Evolutionary conservation across 129 eudicot species (phyloP), one percentile per base, ranked within the genome.

Genomic region (Lonicera japonica): DNA sequence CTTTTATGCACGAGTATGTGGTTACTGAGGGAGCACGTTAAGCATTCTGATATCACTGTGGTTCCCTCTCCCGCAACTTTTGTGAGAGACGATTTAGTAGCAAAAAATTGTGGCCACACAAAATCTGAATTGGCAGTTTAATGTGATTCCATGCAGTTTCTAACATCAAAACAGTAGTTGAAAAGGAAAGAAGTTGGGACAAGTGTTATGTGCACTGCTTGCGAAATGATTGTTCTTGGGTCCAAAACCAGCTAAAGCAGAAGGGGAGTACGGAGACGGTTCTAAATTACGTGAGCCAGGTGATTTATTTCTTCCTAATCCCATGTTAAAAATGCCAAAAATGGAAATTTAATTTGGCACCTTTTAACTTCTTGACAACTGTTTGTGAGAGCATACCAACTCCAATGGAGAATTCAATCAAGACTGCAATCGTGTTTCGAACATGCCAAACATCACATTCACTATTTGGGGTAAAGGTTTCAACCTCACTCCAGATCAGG

Each of bases 401-500:
- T 71, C 98, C 98, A 23, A 77, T 77, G 96, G 88, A 71, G 89
- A 92, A 75, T 85, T 70, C 66, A 18, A 73, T 92, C 2, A n/a
- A n/a, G 91, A 84, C 66, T 92, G 98, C 83, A 66, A 76, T 20
- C 43, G 72, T 58, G 45, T 92, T 53, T n/a, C n/a, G n/a, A n/a
- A n/a, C n/a, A n/a, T n/a, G n/a, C n/a, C n/a, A n/a, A n/a, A n/a
- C n/a, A n/a, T 62, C 79, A 67, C 96, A 29, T 85, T 92, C 66
- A 82, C 84, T 54, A 92, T 92, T 54, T 91, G 88, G 54, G 78
- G 60, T 12, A 92, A 80, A 67, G 50, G 74, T 47, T 92, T 75
- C 58, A 64, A 25, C 36, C 95, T 92, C 71, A 77, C 91, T 51
- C 95, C 98, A 24, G 89, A 92, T 25, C 95, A 92, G 98, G 98